Conservation (phyloP, 352 stramenopile species). For the Phytophthora agathidicida region DNA sequence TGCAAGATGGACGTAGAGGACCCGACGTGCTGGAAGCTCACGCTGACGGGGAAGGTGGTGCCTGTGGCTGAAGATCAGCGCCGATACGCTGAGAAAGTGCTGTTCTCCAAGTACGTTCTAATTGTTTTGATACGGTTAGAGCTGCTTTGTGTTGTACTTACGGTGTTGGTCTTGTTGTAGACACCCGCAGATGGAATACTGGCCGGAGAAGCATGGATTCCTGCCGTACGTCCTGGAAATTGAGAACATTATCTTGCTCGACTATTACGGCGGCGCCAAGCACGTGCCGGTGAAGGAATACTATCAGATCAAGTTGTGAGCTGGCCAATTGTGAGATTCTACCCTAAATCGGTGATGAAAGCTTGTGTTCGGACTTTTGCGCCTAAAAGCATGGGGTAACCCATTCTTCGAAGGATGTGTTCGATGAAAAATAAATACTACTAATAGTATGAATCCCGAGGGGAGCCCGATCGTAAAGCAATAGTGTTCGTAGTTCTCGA, state of each 20-base stretch:
- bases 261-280: constrained; percentile 79
- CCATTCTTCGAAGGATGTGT: too few species aligned
- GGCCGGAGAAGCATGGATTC: constrained; percentile 68
- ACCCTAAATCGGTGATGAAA: too few species aligned
- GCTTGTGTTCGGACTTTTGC: too few species aligned
- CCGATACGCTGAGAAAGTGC: constrained; percentile 51
- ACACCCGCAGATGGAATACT: constrained; percentile 73
- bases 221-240: constrained; percentile 57
- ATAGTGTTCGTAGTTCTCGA: too few species aligned
- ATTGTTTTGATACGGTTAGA: not conserved
- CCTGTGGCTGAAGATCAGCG: constrained; percentile 47
- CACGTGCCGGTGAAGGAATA: constrained; percentile 67
- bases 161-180: constrained; percentile 23
- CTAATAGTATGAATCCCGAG: too few species aligned
- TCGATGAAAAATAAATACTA: too few species aligned
- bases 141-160: not conserved
- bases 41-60: constrained; percentile 58
- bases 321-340: too few species aligned
- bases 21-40: constrained; percentile 77
- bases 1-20: constrained; percentile 77
- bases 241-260: constrained; percentile 66
- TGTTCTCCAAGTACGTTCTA: constrained; percentile 75
- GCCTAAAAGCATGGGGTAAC: too few species aligned
- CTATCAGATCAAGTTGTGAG: constrained; percentile 55
- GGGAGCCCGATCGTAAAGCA: too few species aligned